Conservation (phyloP, 2,329 filamentous ascomycete genomes). For the Nothopassalora personata region DNA sequence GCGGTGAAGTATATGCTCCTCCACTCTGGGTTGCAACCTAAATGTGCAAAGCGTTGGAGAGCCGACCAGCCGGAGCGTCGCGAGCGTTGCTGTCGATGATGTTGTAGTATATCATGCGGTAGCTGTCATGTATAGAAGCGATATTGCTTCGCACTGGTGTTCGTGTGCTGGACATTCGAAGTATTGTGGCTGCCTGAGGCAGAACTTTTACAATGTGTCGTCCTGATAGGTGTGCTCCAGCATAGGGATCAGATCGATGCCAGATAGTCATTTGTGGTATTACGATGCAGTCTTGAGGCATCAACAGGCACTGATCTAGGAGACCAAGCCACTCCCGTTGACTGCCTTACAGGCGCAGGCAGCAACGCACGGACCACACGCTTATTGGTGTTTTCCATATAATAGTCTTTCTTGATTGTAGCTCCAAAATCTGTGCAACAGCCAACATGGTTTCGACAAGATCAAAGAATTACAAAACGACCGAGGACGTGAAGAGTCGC, state of each 20-base stretch:
- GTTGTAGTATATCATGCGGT: background rate
- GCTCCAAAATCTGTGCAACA: background rate
- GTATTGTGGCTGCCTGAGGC: background rate
- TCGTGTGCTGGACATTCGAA: background rate
- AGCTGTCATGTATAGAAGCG: background rate
- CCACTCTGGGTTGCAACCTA: too few relatives aligned
- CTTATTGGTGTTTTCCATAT: background rate
- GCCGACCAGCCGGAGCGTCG: too few relatives aligned
- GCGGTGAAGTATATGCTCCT: background rate
- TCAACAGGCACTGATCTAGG: background rate
- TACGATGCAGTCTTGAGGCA: background rate
- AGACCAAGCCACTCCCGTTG: background rate
- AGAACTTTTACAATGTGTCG: background rate
- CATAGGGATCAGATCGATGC: background rate
- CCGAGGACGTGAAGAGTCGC: background rate
- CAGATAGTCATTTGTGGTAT: background rate
- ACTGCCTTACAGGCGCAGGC: background rate
- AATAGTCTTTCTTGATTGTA: too few relatives aligned
- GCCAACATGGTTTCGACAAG: background rate
- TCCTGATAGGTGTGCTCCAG: background rate
- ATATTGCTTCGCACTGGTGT: background rate
- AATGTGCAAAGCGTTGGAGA: too few relatives aligned
- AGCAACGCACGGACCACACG: background rate
- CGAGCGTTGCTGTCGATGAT: too few relatives aligned
- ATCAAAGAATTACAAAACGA: background rate